phyloP scores from a whole-genome alignment of 768 basidiomycete species.

The Suillus hirtellus region DNA sequence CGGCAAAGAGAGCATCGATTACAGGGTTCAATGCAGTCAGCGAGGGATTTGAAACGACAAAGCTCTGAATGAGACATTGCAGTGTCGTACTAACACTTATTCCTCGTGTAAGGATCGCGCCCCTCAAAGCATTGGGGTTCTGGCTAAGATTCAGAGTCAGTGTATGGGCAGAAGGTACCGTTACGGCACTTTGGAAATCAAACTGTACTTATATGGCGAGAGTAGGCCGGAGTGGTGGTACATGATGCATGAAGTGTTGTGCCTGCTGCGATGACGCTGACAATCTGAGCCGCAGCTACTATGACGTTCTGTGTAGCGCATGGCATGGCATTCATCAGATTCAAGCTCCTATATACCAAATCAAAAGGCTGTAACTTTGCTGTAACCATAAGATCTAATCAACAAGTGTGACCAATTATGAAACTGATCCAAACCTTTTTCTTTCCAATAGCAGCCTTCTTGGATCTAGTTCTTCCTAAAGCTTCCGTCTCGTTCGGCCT shows the following conservation, averaged over 20 bases:
- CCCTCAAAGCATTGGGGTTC: constrained; percentile 29
- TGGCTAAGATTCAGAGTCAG: constrained; percentile 24
- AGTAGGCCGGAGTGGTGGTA: constrained; percentile 13
- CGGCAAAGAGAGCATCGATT: constrained; percentile 55
- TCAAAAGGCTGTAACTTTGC: too few relatives aligned
- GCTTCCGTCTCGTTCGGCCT: constrained; percentile 56
- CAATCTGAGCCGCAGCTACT: constrained; percentile 11
- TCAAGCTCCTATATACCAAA: constrained; percentile 34
- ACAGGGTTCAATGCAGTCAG: constrained; percentile 50
- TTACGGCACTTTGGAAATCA: constrained; percentile 42
- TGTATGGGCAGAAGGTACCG: constrained; percentile 36
- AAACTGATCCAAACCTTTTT: constrained; percentile 41
- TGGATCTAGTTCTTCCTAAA: constrained; percentile 54
- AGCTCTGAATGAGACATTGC: constrained; percentile 55
- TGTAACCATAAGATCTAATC: constrained; percentile 1
- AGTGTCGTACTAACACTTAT: constrained; percentile 46
- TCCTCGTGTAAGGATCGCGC: constrained; percentile 33
- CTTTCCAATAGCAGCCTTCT: constrained; percentile 47
- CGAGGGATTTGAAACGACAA: constrained; percentile 47
- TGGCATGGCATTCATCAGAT: constrained; percentile 35
- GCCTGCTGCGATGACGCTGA: constrained; percentile 35
- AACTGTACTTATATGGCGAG: constrained; percentile 41
- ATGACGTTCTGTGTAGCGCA: constrained; percentile 31
- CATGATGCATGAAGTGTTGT: constrained; percentile 32
- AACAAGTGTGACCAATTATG: constrained; percentile 1